Base-by-base conservation (phyloP, 75 land plant genomes). In the Sequoia sempervirens region DNA sequence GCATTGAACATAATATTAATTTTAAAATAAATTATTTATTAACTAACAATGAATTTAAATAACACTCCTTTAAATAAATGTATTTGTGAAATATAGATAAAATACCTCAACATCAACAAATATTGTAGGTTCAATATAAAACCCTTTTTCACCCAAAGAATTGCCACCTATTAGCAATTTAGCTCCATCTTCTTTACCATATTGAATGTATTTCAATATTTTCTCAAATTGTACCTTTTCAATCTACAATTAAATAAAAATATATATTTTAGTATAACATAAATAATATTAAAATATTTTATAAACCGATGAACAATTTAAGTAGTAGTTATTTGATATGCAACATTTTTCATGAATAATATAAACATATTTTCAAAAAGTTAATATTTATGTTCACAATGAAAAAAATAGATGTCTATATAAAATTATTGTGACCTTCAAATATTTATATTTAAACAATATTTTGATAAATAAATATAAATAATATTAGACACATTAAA, bases 91-190 rank as follows among this genome's bases (percentile, higher is more conserved):
- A 17, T 6, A 18, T 17, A 75, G 1, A 75, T 5, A 26, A 64
- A 20, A 40, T 89, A 95, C 95, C 89, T 88, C 84, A 32, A 95
- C 96, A 87, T 97, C 94, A 13, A 90, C 82, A 79, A 97, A 97
- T 34, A 95, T 84, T 15, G 99, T 97, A 7, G 99, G 99, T 84
- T 97, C 92, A 50, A 50, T 50, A 12, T 50, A 50, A 13, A 50
- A 50, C 2, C 53, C 53, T 1, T 50, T 50, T 50, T 84, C 74
- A 34, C 92, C 93, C 28, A 82, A 50, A 28, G 87, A 84, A 46
- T 84, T 89, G 13, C 99, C 99, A 68, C 99, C 99, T 28, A 92
- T 87, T n/a, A 97, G 38, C 36, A 97, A 84, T 8, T 86, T 92
- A 14, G 97, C 99, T 54, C 99, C 96, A 83, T 93, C 93, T 74